These are phyloP conservation scores for Trichoderma gamsii DNA, from an alignment of 495 filamentous ascomycete genomes.

Conservation along the genomic window DNA sequence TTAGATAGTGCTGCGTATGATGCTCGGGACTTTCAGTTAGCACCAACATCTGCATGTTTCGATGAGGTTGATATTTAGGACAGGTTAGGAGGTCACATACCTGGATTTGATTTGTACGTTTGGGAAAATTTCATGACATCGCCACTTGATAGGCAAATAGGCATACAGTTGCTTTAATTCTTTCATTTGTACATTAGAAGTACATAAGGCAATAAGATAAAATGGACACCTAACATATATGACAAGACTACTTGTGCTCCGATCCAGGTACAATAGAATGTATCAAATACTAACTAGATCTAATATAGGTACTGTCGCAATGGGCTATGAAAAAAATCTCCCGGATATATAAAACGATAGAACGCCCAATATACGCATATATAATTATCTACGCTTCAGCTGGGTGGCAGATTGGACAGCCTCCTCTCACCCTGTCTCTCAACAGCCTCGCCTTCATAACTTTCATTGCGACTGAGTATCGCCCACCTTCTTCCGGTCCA, in stretches of 20 bases:
- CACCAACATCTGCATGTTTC: not conserved
- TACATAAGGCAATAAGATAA: not conserved
- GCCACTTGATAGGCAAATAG: not conserved
- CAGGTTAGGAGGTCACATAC: not conserved
- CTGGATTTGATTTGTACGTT: conserved; percentile 9
- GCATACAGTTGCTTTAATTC: not conserved
- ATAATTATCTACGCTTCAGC: not conserved
- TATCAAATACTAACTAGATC: not conserved
- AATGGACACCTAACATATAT: not conserved
- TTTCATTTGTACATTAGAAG: not conserved
- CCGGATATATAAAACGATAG: conserved; percentile 9
- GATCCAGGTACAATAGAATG: not conserved
- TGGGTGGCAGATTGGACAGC: conserved; percentile 58
- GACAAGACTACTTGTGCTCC: not conserved
- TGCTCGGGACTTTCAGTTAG: not conserved
- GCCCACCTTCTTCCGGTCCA: conserved; percentile 31
- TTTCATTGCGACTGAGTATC: conserved; percentile 70
- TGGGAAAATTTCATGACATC: conserved; percentile 6
- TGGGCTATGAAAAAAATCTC: not conserved
- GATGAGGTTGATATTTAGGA: not conserved
- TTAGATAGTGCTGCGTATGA: not conserved
- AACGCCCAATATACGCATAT: conserved; percentile 4
- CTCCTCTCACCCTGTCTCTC: conserved; percentile 60
- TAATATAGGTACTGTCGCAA: not conserved
- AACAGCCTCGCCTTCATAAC: conserved; percentile 83